Evolutionary conservation across 345 rosid genomes (phyloP).

Genomic region (Litchi chinensis): DNA sequence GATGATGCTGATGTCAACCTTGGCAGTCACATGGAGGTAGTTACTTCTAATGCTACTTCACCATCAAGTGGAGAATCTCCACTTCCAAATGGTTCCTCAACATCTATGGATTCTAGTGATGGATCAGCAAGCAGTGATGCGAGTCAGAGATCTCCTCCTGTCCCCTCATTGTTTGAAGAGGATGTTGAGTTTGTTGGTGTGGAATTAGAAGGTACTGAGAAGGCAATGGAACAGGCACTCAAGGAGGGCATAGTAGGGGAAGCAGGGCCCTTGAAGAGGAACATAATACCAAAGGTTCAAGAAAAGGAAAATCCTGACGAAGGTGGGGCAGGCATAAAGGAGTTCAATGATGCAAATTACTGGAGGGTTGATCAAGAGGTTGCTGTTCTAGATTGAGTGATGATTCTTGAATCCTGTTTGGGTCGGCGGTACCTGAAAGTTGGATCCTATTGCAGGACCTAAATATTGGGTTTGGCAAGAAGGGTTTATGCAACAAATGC

Average conservation of each 20-base stretch:
- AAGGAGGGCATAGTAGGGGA: slow-evolving; percentile 96
- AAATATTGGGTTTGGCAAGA: slow-evolving; percentile 25
- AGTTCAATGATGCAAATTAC: slow-evolving; percentile 88
- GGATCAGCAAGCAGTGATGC: slow-evolving; percentile 42
- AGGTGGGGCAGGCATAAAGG: slow-evolving; percentile 59
- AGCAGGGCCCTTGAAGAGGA: slow-evolving; percentile 85
- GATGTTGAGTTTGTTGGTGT: slow-evolving; percentile 96
- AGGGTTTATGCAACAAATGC: slow-evolving; percentile 24
- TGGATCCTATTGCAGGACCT: slow-evolving; percentile 22
- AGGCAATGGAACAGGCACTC: slow-evolving; percentile 93
- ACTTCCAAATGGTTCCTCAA: slow-evolving; percentile 58
- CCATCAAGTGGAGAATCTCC: slow-evolving; percentile 41
- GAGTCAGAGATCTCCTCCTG: slow-evolving; percentile 44
- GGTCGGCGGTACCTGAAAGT: slow-evolving; percentile 14
- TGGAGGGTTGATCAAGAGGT: slow-evolving; percentile 97
- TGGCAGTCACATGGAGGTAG: slow-evolving; percentile 35
- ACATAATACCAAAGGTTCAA: slow-evolving; percentile 42
- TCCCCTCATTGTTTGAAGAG: slow-evolving; percentile 82
- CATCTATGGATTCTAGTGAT: slow-evolving; percentile 43
- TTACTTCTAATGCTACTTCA: slow-evolving; percentile 35
- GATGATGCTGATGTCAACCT: slow-evolving; percentile 40
- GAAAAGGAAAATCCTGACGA: slow-evolving; percentile 62
- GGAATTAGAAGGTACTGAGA: slow-evolving; percentile 85
- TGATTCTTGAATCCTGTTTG: slow-evolving; percentile 10
- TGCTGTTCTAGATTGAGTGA: slow-evolving; percentile 79